Conservation (phyloP, 345 rosid species). For the Camelina neglecta region DNA sequence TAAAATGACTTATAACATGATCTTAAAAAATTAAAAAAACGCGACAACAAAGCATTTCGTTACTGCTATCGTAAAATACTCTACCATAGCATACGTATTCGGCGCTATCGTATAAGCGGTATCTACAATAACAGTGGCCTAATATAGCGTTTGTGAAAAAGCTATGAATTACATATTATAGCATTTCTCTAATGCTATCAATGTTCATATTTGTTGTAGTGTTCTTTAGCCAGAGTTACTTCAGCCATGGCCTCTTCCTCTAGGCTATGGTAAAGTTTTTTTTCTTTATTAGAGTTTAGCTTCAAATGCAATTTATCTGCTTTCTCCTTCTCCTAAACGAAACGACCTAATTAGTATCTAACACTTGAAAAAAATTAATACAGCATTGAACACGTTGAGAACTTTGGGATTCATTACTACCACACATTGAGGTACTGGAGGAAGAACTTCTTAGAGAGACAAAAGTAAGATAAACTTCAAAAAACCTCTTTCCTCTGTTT, state of each 20-base stretch:
- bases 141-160: too few relatives aligned
- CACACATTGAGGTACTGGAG: conserved; percentile 76
- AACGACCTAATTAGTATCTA: background rate
- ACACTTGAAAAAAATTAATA: background rate
- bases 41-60: too few relatives aligned
- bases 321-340: background rate
- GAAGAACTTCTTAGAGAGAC: conserved; percentile 64
- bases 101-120: too few relatives aligned
- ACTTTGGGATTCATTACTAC: conserved; percentile 79
- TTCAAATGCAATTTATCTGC: background rate
- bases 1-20: too few relatives aligned
- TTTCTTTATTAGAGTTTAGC: background rate
- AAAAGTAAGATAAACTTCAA: conserved; percentile 52
- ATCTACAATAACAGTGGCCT: too few relatives aligned
- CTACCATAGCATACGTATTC: too few relatives aligned
- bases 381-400: conserved; percentile 81
- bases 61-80: too few relatives aligned
- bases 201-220: too few relatives aligned
- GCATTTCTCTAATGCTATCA: too few relatives aligned
- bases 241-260: conserved; percentile 74
- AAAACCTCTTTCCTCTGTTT: background rate
- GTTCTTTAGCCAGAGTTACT: conserved; percentile 57
- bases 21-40: too few relatives aligned
- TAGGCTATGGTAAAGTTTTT: conserved; percentile 59
- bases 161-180: too few relatives aligned